These are phyloP conservation scores for Hymenochaete sp. DNA, from an alignment of 1,284 basidiomycete species.

Conservation along the genomic window DNA sequence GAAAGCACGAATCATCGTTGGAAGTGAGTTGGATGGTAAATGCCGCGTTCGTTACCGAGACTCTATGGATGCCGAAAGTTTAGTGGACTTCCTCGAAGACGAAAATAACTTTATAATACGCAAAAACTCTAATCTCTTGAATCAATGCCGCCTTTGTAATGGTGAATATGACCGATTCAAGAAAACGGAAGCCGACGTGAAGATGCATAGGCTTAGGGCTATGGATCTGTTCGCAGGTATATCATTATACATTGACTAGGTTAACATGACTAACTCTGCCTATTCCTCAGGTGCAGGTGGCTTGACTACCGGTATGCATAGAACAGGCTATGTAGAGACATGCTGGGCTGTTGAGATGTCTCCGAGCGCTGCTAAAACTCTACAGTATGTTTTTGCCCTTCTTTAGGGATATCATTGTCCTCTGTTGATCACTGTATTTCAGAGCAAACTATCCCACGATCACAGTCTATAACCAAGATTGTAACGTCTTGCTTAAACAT, in stretches of 20 bases:
- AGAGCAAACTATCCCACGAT: conserved; percentile 52
- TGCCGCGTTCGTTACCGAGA: no score
- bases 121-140: background rate
- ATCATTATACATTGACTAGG: conserved; percentile 9
- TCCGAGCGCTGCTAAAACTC: conserved; percentile 52
- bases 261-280: conserved; percentile 1
- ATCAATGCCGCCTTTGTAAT: conserved; percentile 1
- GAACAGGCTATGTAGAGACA: conserved; percentile 50
- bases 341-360: conserved; percentile 59
- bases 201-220: conserved; percentile 35
- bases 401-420: conserved; percentile 1
- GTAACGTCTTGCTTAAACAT: conserved; percentile 48
- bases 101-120: conserved; percentile 1
- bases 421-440: conserved; percentile 9
- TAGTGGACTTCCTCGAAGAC: conserved; percentile 4
- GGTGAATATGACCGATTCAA: background rate
- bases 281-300: conserved; percentile 52
- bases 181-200: conserved; percentile 24
- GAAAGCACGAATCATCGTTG: conserved; percentile 2
- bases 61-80: conserved; percentile 1
- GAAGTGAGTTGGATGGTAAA: conserved; percentile 6
- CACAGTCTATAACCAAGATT: conserved; percentile 55
- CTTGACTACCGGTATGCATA: conserved; percentile 52
- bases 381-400: conserved; percentile 33
- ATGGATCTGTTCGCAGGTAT: conserved; percentile 60